Evolutionary conservation across 306 rosid genomes (phyloP).

Genomic region (Pyrus communis): DNA sequence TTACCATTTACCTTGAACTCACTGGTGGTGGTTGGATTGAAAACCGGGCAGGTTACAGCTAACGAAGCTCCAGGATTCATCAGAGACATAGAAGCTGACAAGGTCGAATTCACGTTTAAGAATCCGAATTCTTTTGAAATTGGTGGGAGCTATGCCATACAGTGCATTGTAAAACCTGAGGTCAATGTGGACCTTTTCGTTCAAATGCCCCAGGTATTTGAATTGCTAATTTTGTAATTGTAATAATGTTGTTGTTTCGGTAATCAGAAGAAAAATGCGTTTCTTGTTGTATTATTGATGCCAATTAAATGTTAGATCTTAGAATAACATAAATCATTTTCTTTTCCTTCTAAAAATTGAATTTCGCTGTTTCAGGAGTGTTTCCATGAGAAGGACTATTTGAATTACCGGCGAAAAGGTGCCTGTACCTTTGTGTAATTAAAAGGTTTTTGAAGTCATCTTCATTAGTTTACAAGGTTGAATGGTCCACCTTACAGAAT

Average conservation of each 20-base stretch:
- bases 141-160: constrained; percentile 64
- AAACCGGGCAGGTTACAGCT: constrained; percentile 40
- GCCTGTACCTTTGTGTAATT: constrained; percentile 71
- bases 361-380: constrained; percentile 53
- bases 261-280: background rate
- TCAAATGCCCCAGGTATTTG: constrained; percentile 71
- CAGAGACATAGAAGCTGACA: constrained; percentile 77
- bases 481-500: constrained; percentile 78
- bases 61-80: constrained; percentile 62
- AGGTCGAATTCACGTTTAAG: constrained; percentile 71
- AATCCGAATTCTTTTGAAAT: constrained; percentile 45
- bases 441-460: constrained; percentile 58
- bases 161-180: constrained; percentile 55
- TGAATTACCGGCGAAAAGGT: constrained; percentile 79
- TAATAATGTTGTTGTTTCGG: background rate
- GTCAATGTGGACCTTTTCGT: constrained; percentile 60
- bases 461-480: constrained; percentile 52
- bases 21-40: background rate
- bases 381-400: constrained; percentile 87
- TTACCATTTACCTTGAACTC: background rate
- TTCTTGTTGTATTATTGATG: background rate
- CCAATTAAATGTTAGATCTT: background rate
- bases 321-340: background rate
- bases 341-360: background rate
- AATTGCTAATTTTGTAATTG: background rate